Evolutionary conservation across 169 alveolate genomes (phyloP), one percentile per base, ranked within the genome.

Genomic region (Eimeria acervulina): DNA sequence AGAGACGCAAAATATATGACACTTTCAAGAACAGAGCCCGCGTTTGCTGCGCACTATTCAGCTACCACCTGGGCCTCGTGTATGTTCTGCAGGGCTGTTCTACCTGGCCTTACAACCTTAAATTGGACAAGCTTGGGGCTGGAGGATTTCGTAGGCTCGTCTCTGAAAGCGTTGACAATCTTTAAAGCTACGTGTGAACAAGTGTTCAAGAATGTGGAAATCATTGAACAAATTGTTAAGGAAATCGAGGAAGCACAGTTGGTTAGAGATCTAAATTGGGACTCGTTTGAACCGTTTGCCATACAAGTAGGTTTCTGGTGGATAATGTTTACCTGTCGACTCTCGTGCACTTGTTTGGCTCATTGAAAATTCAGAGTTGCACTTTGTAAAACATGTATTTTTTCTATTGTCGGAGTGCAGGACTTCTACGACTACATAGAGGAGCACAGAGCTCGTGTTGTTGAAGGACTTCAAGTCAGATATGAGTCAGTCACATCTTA

Each of bases 51-150:
- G 28, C 8, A 3, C 31, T 72, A 2, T 7, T 36, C 47, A 72
- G 23, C 89, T 26, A 78, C 36, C 47, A 0, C 15, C 17, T 52
- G 47, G 19, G 15, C 76, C 12, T 26, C 61, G 26, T 80, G 68
- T 13, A 19, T 28, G 10, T 44, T 36, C 66, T 42, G 55, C 95
- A 92, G 97, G 36, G 94, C 89, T 44, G 89, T 98, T 90, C 99
- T 98, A 72, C 99, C 99, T 21, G 99, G 99, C 4, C 93, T 98
- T 52, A 96, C 97, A 91, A 98, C 98, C 83, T 98, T 98, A 80
- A 99, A 99, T 95, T 98, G 99, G 99, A 98, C 98, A 96, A 98
- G 99, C 52, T 97, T 99, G 68, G 99, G 99, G 44, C 98, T 98
- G 81, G 97, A 98, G 90, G 99, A 98, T 72, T 98, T 98, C 95